These are phyloP conservation scores for Fusarium sororula DNA, from an alignment of 2,329 filamentous ascomycete species.

Conservation along the genomic window DNA sequence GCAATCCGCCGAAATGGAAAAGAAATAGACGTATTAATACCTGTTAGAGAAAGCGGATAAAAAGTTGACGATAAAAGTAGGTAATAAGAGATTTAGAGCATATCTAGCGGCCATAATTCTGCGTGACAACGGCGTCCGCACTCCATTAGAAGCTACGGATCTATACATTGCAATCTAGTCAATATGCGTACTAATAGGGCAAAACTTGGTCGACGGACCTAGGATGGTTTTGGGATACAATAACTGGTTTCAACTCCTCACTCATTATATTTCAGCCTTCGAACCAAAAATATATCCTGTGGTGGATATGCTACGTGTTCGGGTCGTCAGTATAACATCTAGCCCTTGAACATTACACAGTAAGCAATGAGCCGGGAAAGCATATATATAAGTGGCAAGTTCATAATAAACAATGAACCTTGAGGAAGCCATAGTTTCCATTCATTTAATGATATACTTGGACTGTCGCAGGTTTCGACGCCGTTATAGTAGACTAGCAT, in stretches of 20 bases:
- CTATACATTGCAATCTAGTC: not conserved
- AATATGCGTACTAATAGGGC: not conserved
- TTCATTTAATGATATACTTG: conserved; percentile 73
- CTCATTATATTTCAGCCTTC: conserved; percentile 34
- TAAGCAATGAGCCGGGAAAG: not conserved
- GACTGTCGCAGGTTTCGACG: conserved; percentile 58
- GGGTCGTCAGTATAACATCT: too few relatives aligned
- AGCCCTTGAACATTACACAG: not conserved
- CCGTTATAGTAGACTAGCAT: conserved; percentile 68
- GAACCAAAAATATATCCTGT: conserved; percentile 52
- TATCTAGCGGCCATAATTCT: not conserved
- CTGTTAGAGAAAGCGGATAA: not conserved
- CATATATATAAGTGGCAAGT: not conserved
- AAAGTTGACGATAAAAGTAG: not conserved
- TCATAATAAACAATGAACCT: not conserved
- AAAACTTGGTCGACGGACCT: not conserved
- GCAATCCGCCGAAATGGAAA: not conserved
- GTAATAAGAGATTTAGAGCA: not conserved
- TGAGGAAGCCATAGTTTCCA: not conserved
- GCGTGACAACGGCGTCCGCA: not conserved
- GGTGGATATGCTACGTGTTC: not conserved
- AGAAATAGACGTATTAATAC: not conserved
- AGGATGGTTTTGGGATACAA: not conserved
- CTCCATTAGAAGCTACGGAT: not conserved
- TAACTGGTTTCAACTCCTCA: not conserved